Percentiles rank a stretch among this genome's conserved stretches.
Conservation (phyloP, 1,284 basidiomycete species). For the Pisolithus thermaeus region DNA sequence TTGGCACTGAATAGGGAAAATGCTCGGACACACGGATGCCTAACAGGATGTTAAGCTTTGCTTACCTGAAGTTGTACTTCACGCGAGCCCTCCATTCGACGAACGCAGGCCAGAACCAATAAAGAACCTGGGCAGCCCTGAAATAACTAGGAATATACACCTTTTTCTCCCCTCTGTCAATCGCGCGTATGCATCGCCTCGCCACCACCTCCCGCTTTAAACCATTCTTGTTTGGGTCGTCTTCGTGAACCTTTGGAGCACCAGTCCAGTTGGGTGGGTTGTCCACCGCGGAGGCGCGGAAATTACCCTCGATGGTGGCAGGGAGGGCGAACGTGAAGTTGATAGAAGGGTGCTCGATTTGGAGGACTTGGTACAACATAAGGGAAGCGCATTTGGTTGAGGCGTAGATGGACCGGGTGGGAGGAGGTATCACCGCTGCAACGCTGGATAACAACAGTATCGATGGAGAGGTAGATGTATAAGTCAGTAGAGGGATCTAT, state of each 20-base stretch:
- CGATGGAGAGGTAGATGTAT: conserved; percentile 65
- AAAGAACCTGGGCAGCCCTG: conserved; percentile 44
- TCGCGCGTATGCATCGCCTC: conserved; percentile 46
- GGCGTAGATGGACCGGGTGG: conserved; percentile 80
- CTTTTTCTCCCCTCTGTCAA: conserved; percentile 49
- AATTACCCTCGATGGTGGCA: conserved; percentile 67
- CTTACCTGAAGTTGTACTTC: conserved; percentile 53
- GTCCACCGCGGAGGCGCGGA: conserved; percentile 75
- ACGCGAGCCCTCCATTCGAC: conserved; percentile 50
- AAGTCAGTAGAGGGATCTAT: conserved; percentile 74
- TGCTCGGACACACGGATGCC: background rate
- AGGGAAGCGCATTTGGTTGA: conserved; percentile 82
- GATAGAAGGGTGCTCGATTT: conserved; percentile 72
- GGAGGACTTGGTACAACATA: conserved; percentile 70
- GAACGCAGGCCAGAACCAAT: conserved; percentile 56
- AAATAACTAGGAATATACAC: conserved; percentile 51
- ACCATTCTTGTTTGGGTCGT: conserved; percentile 49
- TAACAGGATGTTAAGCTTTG: background rate
- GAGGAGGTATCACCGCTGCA: conserved; percentile 78
- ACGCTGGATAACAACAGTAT: conserved; percentile 79
- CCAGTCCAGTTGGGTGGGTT: conserved; percentile 32
- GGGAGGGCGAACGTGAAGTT: conserved; percentile 55
- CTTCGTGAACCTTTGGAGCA: conserved; percentile 34
- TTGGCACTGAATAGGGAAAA: background rate
- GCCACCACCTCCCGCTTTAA: conserved; percentile 55